A percentile compares a stretch with the other conserved stretches of the same genome.
phyloP scores from a whole-genome alignment of 2,329 filamentous ascomycete genomes.

The Xylariaceae sp. region DNA sequence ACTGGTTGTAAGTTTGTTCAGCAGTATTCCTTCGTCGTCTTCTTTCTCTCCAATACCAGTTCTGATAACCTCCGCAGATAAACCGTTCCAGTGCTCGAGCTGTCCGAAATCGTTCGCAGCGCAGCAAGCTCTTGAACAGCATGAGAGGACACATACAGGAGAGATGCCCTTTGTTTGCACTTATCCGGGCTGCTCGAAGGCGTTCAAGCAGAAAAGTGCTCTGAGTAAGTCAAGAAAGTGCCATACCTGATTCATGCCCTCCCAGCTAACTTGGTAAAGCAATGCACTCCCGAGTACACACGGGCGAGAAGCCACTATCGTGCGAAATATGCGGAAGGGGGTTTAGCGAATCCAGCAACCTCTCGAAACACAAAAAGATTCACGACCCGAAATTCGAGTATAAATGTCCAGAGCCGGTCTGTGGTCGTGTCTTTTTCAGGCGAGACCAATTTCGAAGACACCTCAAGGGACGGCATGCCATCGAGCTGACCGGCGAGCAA shows the following conservation, averaged over 20 bases:
- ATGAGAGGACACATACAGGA: conserved; percentile 59
- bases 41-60: too few relatives aligned
- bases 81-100: conserved; percentile 48
- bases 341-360: conserved; percentile 59
- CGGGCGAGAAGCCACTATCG: conserved; percentile 53
- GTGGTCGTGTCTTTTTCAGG: conserved; percentile 50
- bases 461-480: too few relatives aligned
- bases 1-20: conserved; percentile 17
- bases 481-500: too few relatives aligned
- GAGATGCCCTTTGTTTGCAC: conserved; percentile 55
- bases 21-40: background rate
- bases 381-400: conserved; percentile 47
- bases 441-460: conserved; percentile 51
- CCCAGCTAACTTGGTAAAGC: conserved; percentile 29
- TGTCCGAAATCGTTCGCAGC: conserved; percentile 56
- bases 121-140: conserved; percentile 60
- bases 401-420: conserved; percentile 39
- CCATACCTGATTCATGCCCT: conserved; percentile 15
- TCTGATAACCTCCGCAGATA: too few relatives aligned
- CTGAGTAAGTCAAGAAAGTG: conserved; percentile 54
- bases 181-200: conserved; percentile 41
- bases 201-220: conserved; percentile 61
- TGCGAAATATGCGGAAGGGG: conserved; percentile 51
- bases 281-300: conserved; percentile 62
- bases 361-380: conserved; percentile 58